These are phyloP conservation scores for Jamesozyma hellenica DNA, from an alignment of 805 yeast species.

Conservation along the genomic window DNA sequence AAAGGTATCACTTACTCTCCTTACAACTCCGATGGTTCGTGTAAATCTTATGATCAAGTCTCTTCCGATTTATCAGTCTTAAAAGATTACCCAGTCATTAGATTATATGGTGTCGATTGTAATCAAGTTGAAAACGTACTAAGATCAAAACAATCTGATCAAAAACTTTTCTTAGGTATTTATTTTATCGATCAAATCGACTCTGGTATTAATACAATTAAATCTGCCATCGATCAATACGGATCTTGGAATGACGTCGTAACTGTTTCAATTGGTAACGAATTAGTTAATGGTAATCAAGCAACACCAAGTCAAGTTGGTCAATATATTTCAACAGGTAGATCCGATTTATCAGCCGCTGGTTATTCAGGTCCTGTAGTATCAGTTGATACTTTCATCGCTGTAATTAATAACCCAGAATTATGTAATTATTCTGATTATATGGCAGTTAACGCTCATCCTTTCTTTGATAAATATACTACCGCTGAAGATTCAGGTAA, in stretches of 20 bases:
- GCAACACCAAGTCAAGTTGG: constrained; percentile 66
- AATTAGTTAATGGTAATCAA: constrained; percentile 80
- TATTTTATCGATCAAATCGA: constrained; percentile 47
- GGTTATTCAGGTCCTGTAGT: constrained; percentile 93
- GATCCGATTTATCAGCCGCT: constrained; percentile 58
- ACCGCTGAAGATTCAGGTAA: constrained; percentile 74
- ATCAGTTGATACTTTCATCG: constrained; percentile 92
- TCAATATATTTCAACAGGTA: constrained; percentile 56
- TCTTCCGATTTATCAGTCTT: constrained; percentile 48
- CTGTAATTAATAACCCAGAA: constrained; percentile 88
- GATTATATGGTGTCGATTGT: constrained; percentile 86
- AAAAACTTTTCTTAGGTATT: constrained; percentile 70
- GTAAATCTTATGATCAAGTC: constrained; percentile 55
- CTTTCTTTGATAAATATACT: constrained; percentile 85
- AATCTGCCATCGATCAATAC: constrained; percentile 46
- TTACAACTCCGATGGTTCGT: constrained; percentile 55
- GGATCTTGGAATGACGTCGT: constrained; percentile 73
- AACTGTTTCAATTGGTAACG: constrained; percentile 91
- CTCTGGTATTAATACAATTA: constrained; percentile 44
- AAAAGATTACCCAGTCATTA: constrained; percentile 46
- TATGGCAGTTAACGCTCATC: constrained; percentile 94
- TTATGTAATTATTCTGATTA: constrained; percentile 84
- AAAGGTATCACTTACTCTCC: constrained; percentile 80
- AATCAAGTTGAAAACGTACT: constrained; percentile 65
- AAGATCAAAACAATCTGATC: constrained; percentile 50